Base-by-base conservation (phyloP, 371 early-diverging fungal genomes). In the Lichtheimia ornata region DNA sequence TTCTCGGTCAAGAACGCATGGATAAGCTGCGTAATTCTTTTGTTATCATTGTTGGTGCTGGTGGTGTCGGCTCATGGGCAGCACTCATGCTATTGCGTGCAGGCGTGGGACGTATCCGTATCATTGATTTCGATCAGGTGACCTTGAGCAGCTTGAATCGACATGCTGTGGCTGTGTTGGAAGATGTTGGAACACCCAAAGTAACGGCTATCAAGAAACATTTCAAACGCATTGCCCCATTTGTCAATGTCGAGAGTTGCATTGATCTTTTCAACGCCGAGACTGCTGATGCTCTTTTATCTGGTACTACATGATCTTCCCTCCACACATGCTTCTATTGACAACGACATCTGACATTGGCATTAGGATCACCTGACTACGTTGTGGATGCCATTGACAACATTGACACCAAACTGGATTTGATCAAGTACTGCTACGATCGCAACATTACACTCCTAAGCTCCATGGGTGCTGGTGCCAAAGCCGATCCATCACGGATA, bases 51-150 rank as follows among this genome's bases (percentile, higher is more conserved):
- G 96, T 98, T 5, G 98, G 98, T 20, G 87, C 91, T 11, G 98
- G 98, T 17, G 98, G 98, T 4, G 97, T 98, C 4, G 98, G 94
- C 13, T 91, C 92, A 2, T 92, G 93, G 87, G 89, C 94, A 25
- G 95, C 97, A 2, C 76, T 93, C 30, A 94, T 97, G 95, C 76
- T 98, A 41, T 59, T 91, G 54, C 85, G 97, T 43, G 90, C 95
- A 4, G 98, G 98, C 24, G 93, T 97, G 0, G 86, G 88, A 62
- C 83, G 82, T 44, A 81, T 98, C 25, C 88, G 97, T 14, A 71
- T 98, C 35, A 93, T 98, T 53, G 98, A 98, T 64, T 97, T 97
- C 73, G 97, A 97, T 72, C 95, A 96, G 72, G 95, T 98, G 14
- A 91, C 96, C 2, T 75, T 96, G 17, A 92, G 93, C 44, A 88